Percentiles rank a stretch among this genome's conserved stretches.
Evolutionary conservation across 225 moss, liverwort and hornwort species (phyloP).

Genomic region (Thuidium tamariscinum): DNA sequence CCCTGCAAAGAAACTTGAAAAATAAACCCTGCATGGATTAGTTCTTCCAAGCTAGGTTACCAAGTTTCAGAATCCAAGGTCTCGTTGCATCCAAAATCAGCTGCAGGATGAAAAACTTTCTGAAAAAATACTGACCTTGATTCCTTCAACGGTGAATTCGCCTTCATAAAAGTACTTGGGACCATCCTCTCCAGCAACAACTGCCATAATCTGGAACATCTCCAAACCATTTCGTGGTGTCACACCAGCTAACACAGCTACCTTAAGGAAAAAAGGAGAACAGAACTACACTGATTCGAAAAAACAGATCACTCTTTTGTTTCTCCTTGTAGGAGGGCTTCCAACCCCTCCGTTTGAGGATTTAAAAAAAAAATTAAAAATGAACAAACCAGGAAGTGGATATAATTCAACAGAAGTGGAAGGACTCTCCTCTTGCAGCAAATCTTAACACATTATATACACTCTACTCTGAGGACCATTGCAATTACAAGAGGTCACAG

Average conservation of each 20-base stretch:
- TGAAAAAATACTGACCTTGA: slow-evolving; percentile 9
- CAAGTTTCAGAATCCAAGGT: background rate
- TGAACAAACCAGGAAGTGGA: background rate
- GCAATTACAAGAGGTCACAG: background rate
- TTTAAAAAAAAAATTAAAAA: background rate
- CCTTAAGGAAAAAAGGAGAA: too few relatives aligned
- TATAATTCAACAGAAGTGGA: background rate
- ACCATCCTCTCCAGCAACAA: slow-evolving; percentile 12
- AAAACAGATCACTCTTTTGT: background rate
- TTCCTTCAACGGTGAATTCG: slow-evolving; percentile 23
- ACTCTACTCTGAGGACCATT: background rate
- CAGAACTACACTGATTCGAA: too few relatives aligned
- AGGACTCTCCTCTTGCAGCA: background rate
- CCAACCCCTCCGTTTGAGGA: background rate
- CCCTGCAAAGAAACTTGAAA: slow-evolving; percentile 24
- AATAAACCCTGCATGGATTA: background rate
- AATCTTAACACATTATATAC: background rate
- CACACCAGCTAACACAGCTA: background rate
- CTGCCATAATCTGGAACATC: slow-evolving; percentile 31
- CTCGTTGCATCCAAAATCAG: background rate
- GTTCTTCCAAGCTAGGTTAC: background rate
- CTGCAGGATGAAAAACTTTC: background rate
- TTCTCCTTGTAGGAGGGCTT: background rate
- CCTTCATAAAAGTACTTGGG: slow-evolving; percentile 29
- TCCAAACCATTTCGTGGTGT: background rate